These are phyloP conservation scores for Phytophthora uliginosa DNA, from an alignment of 352 stramenopile genomes.

Conservation along the genomic window DNA sequence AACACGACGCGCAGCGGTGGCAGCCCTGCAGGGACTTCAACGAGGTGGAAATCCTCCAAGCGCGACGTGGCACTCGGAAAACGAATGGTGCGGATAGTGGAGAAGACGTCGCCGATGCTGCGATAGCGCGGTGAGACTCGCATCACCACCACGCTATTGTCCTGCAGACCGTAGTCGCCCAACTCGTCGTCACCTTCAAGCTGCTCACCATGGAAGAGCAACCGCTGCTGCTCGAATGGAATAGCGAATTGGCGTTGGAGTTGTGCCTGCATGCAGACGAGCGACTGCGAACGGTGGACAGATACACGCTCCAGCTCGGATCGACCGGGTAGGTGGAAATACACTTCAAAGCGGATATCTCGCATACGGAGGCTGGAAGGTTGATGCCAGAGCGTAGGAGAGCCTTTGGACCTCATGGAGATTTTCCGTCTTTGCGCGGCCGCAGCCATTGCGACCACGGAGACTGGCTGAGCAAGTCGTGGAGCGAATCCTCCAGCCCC, in stretches of 20 bases:
- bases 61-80: slow-evolving; percentile 38
- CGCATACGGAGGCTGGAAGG: slow-evolving; percentile 28
- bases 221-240: slow-evolving; percentile 68
- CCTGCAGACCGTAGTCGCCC: slow-evolving; percentile 59
- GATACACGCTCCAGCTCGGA: slow-evolving; percentile 47
- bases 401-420: background rate
- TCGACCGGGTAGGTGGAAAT: slow-evolving; percentile 51
- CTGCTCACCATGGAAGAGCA: slow-evolving; percentile 66
- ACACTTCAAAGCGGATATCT: slow-evolving; percentile 62
- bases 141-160: slow-evolving; percentile 63
- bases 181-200: slow-evolving; percentile 77
- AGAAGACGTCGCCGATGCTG: slow-evolving; percentile 72
- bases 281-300: slow-evolving; percentile 56
- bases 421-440: slow-evolving; percentile 23
- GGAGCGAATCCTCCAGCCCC: slow-evolving; percentile 2
- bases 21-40: slow-evolving; percentile 69
- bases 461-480: slow-evolving; percentile 25
- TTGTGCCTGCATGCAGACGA: slow-evolving; percentile 62
- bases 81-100: slow-evolving; percentile 65
- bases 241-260: slow-evolving; percentile 69
- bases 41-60: slow-evolving; percentile 63
- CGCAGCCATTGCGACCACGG: slow-evolving; percentile 15
- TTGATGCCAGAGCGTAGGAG: slow-evolving; percentile 15
- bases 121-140: slow-evolving; percentile 57
- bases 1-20: slow-evolving; percentile 67